These are phyloP conservation scores for Arthroderma sp. DNA, from an alignment of 2,329 filamentous ascomycete genomes.

Conservation along the genomic window DNA sequence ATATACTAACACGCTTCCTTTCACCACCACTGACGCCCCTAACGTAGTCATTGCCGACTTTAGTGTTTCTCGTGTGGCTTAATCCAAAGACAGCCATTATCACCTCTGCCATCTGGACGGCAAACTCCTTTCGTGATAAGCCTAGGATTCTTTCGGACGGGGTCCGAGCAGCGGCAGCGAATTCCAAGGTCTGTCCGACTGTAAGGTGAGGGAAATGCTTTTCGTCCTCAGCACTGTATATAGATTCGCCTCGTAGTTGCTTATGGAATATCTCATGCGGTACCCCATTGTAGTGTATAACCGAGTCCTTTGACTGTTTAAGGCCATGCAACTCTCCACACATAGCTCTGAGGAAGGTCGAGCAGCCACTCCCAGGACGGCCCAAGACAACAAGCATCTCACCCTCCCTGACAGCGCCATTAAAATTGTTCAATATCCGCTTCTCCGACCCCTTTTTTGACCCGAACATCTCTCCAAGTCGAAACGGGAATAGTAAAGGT, in stretches of 20 bases:
- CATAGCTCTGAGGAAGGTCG: constrained; percentile 72
- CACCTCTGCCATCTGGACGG: constrained; percentile 27
- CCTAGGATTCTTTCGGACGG: constrained; percentile 30
- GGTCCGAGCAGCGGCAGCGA: constrained; percentile 41
- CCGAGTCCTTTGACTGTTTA: constrained; percentile 52
- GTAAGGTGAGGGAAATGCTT: constrained; percentile 45
- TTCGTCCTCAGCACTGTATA: constrained; percentile 30
- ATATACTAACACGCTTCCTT: constrained; percentile 43
- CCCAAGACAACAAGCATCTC: constrained; percentile 32
- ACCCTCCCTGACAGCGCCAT: constrained; percentile 39
- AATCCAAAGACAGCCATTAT: constrained; percentile 31
- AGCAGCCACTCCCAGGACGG: constrained; percentile 43
- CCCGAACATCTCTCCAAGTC: constrained; percentile 41
- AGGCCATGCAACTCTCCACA: constrained; percentile 72
- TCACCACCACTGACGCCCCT: constrained; percentile 50
- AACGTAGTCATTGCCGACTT: constrained; percentile 43
- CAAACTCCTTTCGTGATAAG: constrained; percentile 32
- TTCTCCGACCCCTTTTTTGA: constrained; percentile 36
- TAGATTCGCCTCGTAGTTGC: constrained; percentile 30
- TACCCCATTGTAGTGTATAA: constrained; percentile 63
- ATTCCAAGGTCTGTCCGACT: constrained; percentile 43
- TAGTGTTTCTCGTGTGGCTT: constrained; percentile 32
- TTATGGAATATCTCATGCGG: constrained; percentile 61
- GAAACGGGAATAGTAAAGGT: constrained; percentile 44
- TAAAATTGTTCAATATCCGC: constrained; percentile 42